Conservation (phyloP, 495 filamentous ascomycete species). For the Hypoxylon fuscum region DNA sequence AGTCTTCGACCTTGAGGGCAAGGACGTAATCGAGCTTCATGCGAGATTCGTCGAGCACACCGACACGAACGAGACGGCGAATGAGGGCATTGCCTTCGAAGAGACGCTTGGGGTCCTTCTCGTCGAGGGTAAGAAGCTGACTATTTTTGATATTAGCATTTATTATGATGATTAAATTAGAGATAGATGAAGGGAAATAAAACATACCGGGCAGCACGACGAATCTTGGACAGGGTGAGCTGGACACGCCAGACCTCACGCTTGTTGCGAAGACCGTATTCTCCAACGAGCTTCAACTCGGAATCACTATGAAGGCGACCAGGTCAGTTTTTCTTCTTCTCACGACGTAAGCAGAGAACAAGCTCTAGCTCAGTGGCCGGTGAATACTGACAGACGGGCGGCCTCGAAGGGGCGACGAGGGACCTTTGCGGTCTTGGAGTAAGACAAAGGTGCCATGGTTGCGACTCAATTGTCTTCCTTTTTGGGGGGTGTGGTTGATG, state of each 20-base stretch:
- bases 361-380: conserved; percentile 98
- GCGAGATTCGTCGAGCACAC: conserved; percentile 99
- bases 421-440: conserved; percentile 99
- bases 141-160: conserved; percentile 54
- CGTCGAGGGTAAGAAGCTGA: conserved; percentile 99
- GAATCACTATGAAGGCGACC: conserved; percentile 78
- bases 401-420: conserved; percentile 90
- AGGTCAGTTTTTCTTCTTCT: conserved; percentile 56
- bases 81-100: conserved; percentile 99
- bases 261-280: conserved; percentile 99
- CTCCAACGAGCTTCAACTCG: conserved; percentile 98
- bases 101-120: conserved; percentile 99
- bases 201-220: conserved; percentile 98
- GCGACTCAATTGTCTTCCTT: conserved; percentile 43
- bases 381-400: conserved; percentile 95
- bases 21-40: conserved; percentile 99
- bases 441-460: conserved; percentile 65
- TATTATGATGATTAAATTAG: background rate
- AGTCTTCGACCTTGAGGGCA: conserved; percentile 96
- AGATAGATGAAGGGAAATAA: background rate
- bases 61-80: conserved; percentile 98
- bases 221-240: conserved; percentile 99
- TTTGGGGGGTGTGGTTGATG: conserved; percentile 34
- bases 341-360: conserved; percentile 96
- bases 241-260: conserved; percentile 99